Percentiles rank a stretch among this genome's conserved stretches.
phyloP scores from a whole-genome alignment of 768 basidiomycete genomes.

The Lactifluus pinguis region DNA sequence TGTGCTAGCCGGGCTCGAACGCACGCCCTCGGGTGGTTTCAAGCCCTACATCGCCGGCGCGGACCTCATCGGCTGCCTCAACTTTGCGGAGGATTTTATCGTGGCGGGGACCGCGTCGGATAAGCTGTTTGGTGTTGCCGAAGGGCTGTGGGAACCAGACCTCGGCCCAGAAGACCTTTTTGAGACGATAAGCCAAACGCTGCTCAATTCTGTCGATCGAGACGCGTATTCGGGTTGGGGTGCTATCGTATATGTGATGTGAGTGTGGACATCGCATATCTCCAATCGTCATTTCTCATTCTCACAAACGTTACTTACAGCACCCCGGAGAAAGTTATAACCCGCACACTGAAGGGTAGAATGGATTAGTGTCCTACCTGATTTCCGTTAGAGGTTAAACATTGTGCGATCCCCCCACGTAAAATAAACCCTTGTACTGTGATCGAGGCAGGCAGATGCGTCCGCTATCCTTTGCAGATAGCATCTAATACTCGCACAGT shows the following conservation, averaged over 20 bases:
- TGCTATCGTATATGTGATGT: conserved; percentile 92
- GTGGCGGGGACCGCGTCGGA: conserved; percentile 88
- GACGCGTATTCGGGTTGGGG: conserved; percentile 98
- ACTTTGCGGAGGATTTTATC: conserved; percentile 94
- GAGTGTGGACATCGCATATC: conserved; percentile 28
- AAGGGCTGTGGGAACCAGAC: conserved; percentile 97
- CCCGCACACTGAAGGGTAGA: conserved; percentile 79
- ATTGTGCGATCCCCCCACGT: neutral
- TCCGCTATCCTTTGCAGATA: neutral
- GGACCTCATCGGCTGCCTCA: conserved; percentile 89
- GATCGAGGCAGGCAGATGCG: neutral
- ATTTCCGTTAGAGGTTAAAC: neutral
- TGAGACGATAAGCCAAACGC: conserved; percentile 94
- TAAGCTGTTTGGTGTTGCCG: conserved; percentile 94
- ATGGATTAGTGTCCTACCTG: conserved; percentile 59
- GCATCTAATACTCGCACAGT: too few species aligned
- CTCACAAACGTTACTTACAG: conserved; percentile 31
- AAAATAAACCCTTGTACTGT: conserved; percentile 2
- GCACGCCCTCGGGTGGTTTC: conserved; percentile 56
- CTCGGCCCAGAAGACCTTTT: conserved; percentile 94
- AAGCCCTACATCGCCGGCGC: conserved; percentile 94
- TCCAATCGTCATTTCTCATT: conserved; percentile 1
- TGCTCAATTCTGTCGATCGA: conserved; percentile 90
- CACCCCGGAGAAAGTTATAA: conserved; percentile 67
- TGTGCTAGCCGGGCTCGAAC: conserved; percentile 85